phyloP scores from a whole-genome alignment of 1,284 basidiomycete species.

The Hypsizygus ulmarius region DNA sequence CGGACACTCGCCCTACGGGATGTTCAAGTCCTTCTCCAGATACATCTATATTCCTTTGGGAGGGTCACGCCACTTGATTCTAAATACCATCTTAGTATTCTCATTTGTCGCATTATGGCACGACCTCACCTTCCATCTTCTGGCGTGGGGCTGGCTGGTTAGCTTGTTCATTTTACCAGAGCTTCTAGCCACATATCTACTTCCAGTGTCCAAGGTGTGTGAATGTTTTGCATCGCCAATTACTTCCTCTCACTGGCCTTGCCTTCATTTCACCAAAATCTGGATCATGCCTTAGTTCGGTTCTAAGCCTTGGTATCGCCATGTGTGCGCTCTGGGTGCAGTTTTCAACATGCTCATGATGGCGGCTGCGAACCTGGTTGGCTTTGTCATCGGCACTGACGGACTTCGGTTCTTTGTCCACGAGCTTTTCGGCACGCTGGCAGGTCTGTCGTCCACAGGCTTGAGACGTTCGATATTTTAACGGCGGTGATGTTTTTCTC shows the following conservation, averaged over 20 bases:
- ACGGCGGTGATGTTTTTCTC: background rate
- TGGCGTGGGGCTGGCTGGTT: conserved; percentile 98
- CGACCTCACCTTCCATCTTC: conserved; percentile 83
- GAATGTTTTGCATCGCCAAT: background rate
- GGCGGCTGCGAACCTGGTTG: conserved; percentile 93
- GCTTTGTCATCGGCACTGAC: conserved; percentile 90
- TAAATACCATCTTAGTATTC: conserved; percentile 83
- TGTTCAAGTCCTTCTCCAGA: conserved; percentile 36
- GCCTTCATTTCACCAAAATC: conserved; percentile 8
- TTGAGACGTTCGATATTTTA: conserved; percentile 1
- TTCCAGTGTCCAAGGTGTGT: conserved; percentile 67
- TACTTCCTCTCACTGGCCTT: background rate
- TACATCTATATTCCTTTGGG: conserved; percentile 97
- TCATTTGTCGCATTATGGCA: conserved; percentile 99
- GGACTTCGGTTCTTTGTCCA: conserved; percentile 72
- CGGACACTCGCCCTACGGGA: background rate
- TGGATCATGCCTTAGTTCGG: conserved; percentile 53
- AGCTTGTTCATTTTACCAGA: conserved; percentile 92
- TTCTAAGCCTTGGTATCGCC: conserved; percentile 76
- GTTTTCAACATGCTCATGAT: conserved; percentile 88
- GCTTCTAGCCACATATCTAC: conserved; percentile 56
- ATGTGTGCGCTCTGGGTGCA: conserved; percentile 81
- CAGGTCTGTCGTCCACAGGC: conserved; percentile 47
- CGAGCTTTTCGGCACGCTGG: conserved; percentile 62
- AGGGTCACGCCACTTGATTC: conserved; percentile 62